Base-by-base conservation (phyloP, 805 yeast genomes). In the Wickerhamiella spandovensis region DNA sequence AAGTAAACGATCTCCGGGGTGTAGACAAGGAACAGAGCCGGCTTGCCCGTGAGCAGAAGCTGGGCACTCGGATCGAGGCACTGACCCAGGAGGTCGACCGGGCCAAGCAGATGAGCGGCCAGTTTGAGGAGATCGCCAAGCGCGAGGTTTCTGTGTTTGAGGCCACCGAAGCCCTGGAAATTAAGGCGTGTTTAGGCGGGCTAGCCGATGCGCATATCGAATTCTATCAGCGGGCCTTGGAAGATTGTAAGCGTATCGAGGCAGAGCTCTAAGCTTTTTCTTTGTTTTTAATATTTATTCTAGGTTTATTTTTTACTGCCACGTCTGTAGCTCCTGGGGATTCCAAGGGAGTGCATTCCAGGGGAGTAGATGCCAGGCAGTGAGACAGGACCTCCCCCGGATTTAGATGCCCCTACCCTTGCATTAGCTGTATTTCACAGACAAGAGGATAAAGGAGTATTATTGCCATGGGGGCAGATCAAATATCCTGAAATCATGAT, bases 151-250 rank as follows among this genome's bases (percentile, higher is more conserved):
- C 72, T 25, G 69, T 81, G 54, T 90, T 94, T 72, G 95, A 90
- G 58, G 74, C 72, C 22, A 83, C 86, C 54, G 88, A 88, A 65
- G 77, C 85, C 28, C 71, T 73, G 37, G 97, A 90, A 66, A 72
- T 89, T 63, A 81, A 82, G 60, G 72, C 74, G 28, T 76, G 94
- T 1, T 72, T 90, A 67, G 69, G 78, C 8, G 74, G 75, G n/a
- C 70, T 90, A 51, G 84, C 95, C 47, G 84, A 83, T 56, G 78
- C 78, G 53, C 84, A 90, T 65, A 78, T 85, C 50, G 73, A 75
- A 24, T 87, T 84, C 61, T 90, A 83, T 65, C 73, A 76, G 53
- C 75, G 75, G 23, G 70, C 86, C 62, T 75, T 83, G 48, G 76
- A 76, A 21, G 80, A 79, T 52, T 87, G 95, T 95, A 73, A 76